phyloP scores from a whole-genome alignment of 148 eudicot species.

The Rhododendron ferrugineum region DNA sequence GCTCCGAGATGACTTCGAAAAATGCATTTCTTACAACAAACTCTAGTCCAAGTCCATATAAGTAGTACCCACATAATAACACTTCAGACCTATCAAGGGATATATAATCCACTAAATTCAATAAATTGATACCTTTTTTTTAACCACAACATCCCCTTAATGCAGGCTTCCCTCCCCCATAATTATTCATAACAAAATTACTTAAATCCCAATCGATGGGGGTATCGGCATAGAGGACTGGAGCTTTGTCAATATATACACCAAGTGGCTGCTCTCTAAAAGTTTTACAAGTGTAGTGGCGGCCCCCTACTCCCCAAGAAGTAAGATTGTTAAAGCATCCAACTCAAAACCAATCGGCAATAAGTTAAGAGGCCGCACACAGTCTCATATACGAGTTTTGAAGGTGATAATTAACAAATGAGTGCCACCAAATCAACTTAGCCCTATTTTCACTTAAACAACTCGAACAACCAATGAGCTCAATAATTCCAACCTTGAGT shows the following conservation, averaged over 20 bases:
- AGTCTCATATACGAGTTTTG: neutral
- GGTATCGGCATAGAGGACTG: too few relatives aligned
- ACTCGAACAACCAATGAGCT: neutral
- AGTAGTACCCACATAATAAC: neutral
- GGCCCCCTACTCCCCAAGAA: neutral
- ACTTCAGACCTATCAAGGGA: neutral
- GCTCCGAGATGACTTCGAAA: neutral
- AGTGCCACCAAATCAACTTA: too few relatives aligned
- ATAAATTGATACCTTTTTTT: neutral
- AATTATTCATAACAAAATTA: too few relatives aligned
- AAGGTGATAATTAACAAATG: too few relatives aligned
- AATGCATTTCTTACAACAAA: neutral
- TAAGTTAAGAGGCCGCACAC: neutral
- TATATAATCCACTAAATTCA: neutral
- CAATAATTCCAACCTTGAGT: neutral
- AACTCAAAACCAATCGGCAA: neutral
- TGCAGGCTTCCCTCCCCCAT: neutral
- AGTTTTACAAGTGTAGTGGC: neutral
- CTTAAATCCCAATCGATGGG: too few relatives aligned
- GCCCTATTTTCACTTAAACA: too few relatives aligned
- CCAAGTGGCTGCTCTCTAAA: neutral
- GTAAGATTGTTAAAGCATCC: neutral
- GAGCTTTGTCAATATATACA: neutral
- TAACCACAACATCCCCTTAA: neutral
- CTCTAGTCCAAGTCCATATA: neutral